Evolutionary conservation across 768 basidiomycete species (phyloP), one percentile per base, ranked within the genome.

Genomic region (Kwoniella sp.): DNA sequence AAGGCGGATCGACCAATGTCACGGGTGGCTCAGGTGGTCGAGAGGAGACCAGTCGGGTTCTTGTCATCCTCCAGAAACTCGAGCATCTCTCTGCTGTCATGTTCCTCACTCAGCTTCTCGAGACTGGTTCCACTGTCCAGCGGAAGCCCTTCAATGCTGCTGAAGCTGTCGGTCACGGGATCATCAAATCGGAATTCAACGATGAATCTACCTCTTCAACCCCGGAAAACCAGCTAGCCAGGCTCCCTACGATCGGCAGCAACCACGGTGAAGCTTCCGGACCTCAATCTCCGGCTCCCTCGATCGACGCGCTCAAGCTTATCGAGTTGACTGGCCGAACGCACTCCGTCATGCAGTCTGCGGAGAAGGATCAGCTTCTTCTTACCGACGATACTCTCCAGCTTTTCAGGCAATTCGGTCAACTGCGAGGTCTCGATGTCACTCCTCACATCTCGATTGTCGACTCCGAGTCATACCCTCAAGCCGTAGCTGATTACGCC

Each of bases 81-180:
- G 95, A 96, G 72, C 91, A 93, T 76, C 78, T 98, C 0, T 89
- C 93, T 0, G 86, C 90, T 9, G 88, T 92, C 81, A 94, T 99
- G 92, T 86, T 91, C 0, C 82, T 99, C 60, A 87, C 90, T 0
- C 90, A 94, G 74, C 86, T 97, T 61, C 83, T 97, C 47, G 88
- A 88, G 26, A 81, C 84, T 0, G 77, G 81, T 0, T 71, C 47
- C 2, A 63, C 56, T 0, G 37, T 29, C 37, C 23, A 45, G 22
- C 60, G 58, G 23, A 61, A 66, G 17, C 37, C 65, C 20, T 45
- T 38, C 15, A 55, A 65, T 34, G 65, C 51, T n/a, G 38, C 58
- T 17, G 41, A 65, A 38, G 30, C 54, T 29, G 41, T 58, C 12
- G 29, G 30, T 9, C 55, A 62, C 50, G 59, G 58, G 54, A 64